Base-by-base conservation (phyloP, 1,284 basidiomycete genomes). In the Trichosporon sp. region DNA sequence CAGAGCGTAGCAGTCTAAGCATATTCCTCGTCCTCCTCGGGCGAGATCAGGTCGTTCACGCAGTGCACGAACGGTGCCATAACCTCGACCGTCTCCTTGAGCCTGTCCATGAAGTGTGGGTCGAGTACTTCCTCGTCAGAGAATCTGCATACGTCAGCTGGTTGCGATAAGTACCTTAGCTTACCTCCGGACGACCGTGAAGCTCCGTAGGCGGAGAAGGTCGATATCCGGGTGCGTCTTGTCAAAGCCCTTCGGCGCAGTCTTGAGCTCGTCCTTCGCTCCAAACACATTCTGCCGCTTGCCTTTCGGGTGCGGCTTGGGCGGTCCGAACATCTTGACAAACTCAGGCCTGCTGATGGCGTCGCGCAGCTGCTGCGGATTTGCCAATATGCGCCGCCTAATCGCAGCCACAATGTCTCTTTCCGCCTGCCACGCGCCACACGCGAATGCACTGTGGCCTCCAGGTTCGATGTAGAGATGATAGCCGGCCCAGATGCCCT, bases 181-280 rank as follows among this genome's bases (percentile, higher is more conserved):
- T 62, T 70, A 91, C 91, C 78, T 78, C 71, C 87, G 84, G 0
- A 85, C 76, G 0, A 94, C 92, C 4, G 84, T 86, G 46, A 93
- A 86, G 27, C 88, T 88, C 36, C 92, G 86, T 69, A 91, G 88
- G 76, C 91, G 92, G 67, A 95, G 79, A 62, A 95, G 79, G 74
- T 92, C 91, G 66, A 95, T 95, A 74, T 94, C 90, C 78, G 83
- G 82, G 74, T 95, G 92, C 21, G 83, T 84, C 78, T 92, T 95
- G 62, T 86, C 85, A n/a, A 93, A 80, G 0, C 92, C 92, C 74
- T 94, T 94, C 1, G 92, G 92, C 10, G 92, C 90, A 2, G 86
- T 86, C 79, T 94, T 95, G 58, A 94, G 81, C 73, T 90, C 87
- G 71, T 91, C 91, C 3, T 91, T 89, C 63, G 79, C 77, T 0